Percentiles rank a stretch among this genome's conserved stretches.
Conservation (phyloP, 1,284 basidiomycete species). For the Paramarasmius palmivorus region DNA sequence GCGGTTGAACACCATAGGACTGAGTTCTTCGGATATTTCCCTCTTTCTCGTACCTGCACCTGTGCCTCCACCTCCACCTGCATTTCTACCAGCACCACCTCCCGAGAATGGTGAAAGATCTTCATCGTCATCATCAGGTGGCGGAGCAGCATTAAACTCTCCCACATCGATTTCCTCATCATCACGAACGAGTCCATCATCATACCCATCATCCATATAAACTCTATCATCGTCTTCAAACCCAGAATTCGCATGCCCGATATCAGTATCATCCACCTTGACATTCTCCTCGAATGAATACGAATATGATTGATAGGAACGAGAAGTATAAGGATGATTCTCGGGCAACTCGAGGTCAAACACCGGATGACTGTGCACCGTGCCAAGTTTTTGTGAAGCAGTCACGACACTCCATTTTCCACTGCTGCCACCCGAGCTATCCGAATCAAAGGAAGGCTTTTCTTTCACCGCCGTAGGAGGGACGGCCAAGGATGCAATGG, state of each 20-base stretch:
- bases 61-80: background rate
- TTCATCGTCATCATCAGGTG: background rate
- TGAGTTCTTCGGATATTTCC: background rate
- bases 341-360: no score
- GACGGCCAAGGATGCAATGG: background rate
- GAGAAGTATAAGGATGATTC: background rate
- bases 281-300: background rate
- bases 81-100: background rate
- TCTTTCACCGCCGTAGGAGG: background rate
- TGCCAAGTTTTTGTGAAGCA: no score
- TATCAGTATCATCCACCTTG: background rate
- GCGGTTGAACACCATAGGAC: no score
- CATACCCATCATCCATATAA: constrained; percentile 16
- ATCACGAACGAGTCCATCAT: constrained; percentile 9
- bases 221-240: constrained; percentile 16
- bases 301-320: background rate
- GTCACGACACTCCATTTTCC: background rate
- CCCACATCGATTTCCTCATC: background rate
- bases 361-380: no score
- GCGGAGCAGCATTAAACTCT: constrained; percentile 1
- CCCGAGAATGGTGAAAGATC: background rate
- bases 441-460: background rate
- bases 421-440: background rate
- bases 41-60: background rate
- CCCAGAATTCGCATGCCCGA: constrained; percentile 13